A percentile compares a stretch with the other conserved stretches of the same genome.
phyloP scores from a whole-genome alignment of 176 grass and related monocot species.

The Tillandsia leiboldiana region DNA sequence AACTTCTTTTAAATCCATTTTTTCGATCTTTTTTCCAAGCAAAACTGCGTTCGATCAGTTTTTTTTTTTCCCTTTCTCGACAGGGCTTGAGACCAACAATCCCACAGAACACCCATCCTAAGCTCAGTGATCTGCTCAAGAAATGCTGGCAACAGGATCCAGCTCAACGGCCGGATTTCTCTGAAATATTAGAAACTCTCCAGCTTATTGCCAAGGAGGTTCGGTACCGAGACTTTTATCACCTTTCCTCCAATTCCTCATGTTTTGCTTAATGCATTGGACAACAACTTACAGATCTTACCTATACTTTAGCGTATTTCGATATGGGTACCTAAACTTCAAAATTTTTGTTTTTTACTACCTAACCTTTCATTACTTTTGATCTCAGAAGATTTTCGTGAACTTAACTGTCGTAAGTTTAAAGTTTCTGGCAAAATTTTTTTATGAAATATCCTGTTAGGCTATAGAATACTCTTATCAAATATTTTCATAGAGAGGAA shows the following conservation, averaged over 20 bases:
- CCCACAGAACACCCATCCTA: conserved; percentile 63
- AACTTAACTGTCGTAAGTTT: too few species aligned
- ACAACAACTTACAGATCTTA: too few species aligned
- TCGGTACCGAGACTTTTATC: background rate
- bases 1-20: background rate
- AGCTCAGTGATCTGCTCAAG: conserved; percentile 67
- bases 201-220: background rate
- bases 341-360: too few species aligned
- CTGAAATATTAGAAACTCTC: conserved; percentile 48
- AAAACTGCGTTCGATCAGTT: background rate
- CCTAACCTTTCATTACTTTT: too few species aligned
- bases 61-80: conserved; percentile 14
- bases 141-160: conserved; percentile 79
- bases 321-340: too few species aligned
- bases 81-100: conserved; percentile 89
- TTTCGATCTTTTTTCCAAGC: background rate
- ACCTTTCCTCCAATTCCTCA: background rate
- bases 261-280: background rate
- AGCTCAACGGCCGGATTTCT: conserved; percentile 51
- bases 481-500: background rate
- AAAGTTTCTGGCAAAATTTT: too few species aligned
- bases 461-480: too few species aligned
- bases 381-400: too few species aligned
- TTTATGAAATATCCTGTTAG: too few species aligned
- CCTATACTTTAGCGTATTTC: too few species aligned